Conservation (phyloP, 2,329 filamentous ascomycete species). For the Hypoxylon sp. region DNA sequence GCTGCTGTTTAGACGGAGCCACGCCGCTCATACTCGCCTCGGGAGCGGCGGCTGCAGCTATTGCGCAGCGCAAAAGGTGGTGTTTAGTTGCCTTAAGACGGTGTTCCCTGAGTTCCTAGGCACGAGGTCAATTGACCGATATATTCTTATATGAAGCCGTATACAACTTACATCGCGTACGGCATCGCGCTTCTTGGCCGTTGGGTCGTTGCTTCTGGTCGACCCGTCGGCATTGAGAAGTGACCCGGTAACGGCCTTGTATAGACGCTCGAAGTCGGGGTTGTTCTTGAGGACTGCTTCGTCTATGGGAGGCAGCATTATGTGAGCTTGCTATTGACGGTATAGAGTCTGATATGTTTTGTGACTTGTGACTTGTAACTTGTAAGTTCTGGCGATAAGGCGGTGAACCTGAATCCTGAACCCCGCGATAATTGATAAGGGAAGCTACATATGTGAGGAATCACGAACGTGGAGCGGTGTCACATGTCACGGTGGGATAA, state of each 20-base stretch:
- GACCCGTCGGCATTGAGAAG: slow-evolving; percentile 71
- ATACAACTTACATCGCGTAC: slow-evolving; percentile 61
- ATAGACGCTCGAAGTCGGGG: slow-evolving; percentile 71
- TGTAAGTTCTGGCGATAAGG: background rate
- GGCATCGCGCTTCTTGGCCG: slow-evolving; percentile 63
- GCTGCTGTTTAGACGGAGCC: slow-evolving; percentile 45
- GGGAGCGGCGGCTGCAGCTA: slow-evolving; percentile 60
- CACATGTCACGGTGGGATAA: too few species aligned
- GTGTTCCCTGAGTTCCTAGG: slow-evolving; percentile 63
- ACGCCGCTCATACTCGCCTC: slow-evolving; percentile 30
- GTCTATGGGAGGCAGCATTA: slow-evolving; percentile 72
- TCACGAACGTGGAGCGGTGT: slow-evolving; percentile 41
- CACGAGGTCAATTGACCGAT: slow-evolving; percentile 6
- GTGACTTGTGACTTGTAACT: background rate
- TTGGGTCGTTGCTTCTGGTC: slow-evolving; percentile 64
- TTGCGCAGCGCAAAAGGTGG: slow-evolving; percentile 64
- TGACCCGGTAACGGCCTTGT: slow-evolving; percentile 65
- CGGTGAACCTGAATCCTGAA: too few species aligned
- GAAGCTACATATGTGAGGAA: slow-evolving; percentile 7
- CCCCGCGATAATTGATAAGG: slow-evolving; percentile 24
- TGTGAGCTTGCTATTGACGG: slow-evolving; percentile 28
- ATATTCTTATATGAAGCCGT: background rate
- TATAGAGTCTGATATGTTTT: background rate
- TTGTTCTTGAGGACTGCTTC: slow-evolving; percentile 67
- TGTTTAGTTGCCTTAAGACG: slow-evolving; percentile 64